A percentile compares a stretch with the other conserved stretches of the same genome.
These are phyloP conservation scores for Pyrenophora seminiperda DNA, from an alignment of 2,329 filamentous ascomycete species.

Conservation along the genomic window DNA sequence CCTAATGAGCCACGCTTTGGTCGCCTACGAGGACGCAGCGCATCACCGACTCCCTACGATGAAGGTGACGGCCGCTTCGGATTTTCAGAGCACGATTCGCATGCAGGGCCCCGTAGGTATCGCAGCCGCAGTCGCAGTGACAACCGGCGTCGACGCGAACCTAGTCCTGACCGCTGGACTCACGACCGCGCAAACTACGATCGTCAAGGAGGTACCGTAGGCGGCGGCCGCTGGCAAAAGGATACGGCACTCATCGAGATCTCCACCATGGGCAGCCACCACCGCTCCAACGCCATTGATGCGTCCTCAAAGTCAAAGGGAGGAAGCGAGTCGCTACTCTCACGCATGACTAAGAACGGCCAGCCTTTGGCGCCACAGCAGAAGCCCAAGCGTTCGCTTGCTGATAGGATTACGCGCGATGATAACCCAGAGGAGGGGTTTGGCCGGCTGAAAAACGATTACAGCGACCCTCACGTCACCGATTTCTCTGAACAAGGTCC, in stretches of 20 bases:
- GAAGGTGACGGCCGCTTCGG: conserved; percentile 56
- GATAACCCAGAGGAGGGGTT: conserved; percentile 30
- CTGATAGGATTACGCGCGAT: conserved; percentile 39
- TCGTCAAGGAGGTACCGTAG: conserved; percentile 18
- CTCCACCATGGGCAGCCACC: conserved; percentile 52
- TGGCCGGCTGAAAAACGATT: conserved; percentile 41
- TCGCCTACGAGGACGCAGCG: conserved; percentile 63
- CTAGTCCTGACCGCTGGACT: conserved; percentile 37
- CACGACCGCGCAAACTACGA: conserved; percentile 39
- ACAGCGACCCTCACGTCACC: conserved; percentile 30
- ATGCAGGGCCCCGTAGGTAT: conserved; percentile 51
- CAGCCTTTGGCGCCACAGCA: conserved; percentile 28
- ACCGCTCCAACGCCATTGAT: conserved; percentile 52
- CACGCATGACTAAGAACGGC: conserved; percentile 45
- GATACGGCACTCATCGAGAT: conserved; percentile 39
- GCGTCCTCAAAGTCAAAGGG: conserved; percentile 22
- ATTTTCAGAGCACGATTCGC: conserved; percentile 55
- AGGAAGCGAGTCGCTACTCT: conserved; percentile 31
- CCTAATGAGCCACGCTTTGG: conserved; percentile 48
- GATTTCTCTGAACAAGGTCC: conserved; percentile 34
- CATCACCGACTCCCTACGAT: conserved; percentile 58
- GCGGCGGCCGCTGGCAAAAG: conserved; percentile 35
- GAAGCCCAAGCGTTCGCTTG: conserved; percentile 33
- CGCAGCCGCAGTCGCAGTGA: conserved; percentile 48
- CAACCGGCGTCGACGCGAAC: conserved; percentile 27